phyloP scores from a whole-genome alignment of 2,329 filamentous ascomycete species.

The Trichoderma atrobrunneum region DNA sequence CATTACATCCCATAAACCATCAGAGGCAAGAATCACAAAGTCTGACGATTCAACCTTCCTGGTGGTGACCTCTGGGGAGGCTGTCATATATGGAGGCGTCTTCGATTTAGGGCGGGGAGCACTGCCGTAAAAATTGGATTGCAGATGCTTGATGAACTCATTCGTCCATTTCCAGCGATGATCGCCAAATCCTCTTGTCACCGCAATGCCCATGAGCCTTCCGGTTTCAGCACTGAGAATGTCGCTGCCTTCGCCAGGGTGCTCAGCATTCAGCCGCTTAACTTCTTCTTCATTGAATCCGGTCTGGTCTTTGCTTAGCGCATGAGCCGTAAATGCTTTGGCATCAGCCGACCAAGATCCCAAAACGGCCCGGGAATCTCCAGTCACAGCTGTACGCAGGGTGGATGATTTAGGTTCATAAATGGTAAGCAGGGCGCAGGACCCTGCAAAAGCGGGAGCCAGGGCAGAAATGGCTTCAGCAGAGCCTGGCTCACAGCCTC shows the following conservation, averaged over 20 bases:
- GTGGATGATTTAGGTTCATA: conserved; percentile 54
- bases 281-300: conserved; percentile 60
- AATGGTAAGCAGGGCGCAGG: conserved; percentile 61
- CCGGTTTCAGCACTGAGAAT: conserved; percentile 49
- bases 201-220: conserved; percentile 58
- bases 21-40: conserved; percentile 23
- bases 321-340: conserved; percentile 47
- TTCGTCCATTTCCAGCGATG: conserved; percentile 64
- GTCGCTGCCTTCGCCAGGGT: conserved; percentile 60
- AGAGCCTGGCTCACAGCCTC: conserved; percentile 29
- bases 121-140: conserved; percentile 48
- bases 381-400: conserved; percentile 62
- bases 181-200: conserved; percentile 68
- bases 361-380: conserved; percentile 65
- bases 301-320: conserved; percentile 64
- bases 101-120: conserved; percentile 41
- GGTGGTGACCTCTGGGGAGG: conserved; percentile 17
- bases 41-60: conserved; percentile 10
- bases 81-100: conserved; percentile 21
- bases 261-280: conserved; percentile 51
- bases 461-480: conserved; percentile 33
- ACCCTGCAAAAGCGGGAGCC: conserved; percentile 46
- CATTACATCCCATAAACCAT: conserved; percentile 22
- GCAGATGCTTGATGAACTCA: conserved; percentile 34
- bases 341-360: conserved; percentile 46